A percentile compares a stretch with the other conserved stretches of the same genome.
Conservation (phyloP, 495 filamentous ascomycete species). For the Hyaloscypha variabilis region DNA sequence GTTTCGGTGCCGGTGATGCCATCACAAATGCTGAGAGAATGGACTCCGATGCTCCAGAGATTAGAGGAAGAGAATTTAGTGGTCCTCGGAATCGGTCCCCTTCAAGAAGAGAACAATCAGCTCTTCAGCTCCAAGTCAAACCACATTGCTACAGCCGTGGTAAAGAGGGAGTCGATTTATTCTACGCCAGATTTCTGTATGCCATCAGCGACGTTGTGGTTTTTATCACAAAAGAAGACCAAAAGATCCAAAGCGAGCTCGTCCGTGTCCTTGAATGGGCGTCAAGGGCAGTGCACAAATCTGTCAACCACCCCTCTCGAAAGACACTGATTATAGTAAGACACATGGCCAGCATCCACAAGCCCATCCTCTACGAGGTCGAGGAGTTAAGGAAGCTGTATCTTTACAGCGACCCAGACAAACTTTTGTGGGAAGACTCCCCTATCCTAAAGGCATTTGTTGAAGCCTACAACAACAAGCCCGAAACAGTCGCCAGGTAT, state of each 20-base stretch:
- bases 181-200: slow-evolving; percentile 58
- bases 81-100: background rate
- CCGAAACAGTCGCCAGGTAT: background rate
- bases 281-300: background rate
- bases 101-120: background rate
- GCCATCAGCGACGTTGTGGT: slow-evolving; percentile 54
- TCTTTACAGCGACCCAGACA: background rate
- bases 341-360: slow-evolving; percentile 4
- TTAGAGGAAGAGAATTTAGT: background rate
- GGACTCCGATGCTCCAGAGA: background rate
- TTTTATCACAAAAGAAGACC: slow-evolving; percentile 31
- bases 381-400: background rate
- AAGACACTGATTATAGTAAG: slow-evolving; percentile 5
- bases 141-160: background rate
- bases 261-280: slow-evolving; percentile 3
- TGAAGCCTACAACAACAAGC: background rate
- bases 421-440: slow-evolving; percentile 1
- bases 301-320: background rate
- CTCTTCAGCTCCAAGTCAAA: background rate
- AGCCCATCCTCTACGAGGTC: background rate
- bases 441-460: background rate
- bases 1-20: slow-evolving; percentile 10
- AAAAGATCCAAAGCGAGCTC: slow-evolving; percentile 13
- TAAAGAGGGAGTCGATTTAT: slow-evolving; percentile 34
- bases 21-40: slow-evolving; percentile 3